Evolutionary conservation across 805 yeast species (phyloP).

Genomic region (Monosporozyma yasuniensis): DNA sequence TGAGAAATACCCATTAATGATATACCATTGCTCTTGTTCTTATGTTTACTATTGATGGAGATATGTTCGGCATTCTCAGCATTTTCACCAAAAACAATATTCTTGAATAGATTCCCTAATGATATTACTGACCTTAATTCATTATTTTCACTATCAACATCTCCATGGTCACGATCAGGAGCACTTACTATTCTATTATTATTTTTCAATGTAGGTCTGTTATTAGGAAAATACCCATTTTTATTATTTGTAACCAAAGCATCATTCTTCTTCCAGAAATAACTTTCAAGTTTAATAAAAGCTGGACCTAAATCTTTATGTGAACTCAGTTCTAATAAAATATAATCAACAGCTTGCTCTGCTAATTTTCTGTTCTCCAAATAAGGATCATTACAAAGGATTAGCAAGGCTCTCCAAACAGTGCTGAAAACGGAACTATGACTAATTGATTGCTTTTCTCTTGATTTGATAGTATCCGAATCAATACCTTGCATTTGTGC

Average conservation of each 20-base stretch:
- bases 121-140: constrained; percentile 11
- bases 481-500: constrained; percentile 41
- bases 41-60: constrained; percentile 19
- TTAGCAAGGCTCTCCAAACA: constrained; percentile 76
- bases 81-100: constrained; percentile 20
- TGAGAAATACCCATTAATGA: constrained; percentile 24
- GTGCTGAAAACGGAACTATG: constrained; percentile 81
- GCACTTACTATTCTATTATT: neutral
- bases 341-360: constrained; percentile 63
- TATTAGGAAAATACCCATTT: neutral
- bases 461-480: constrained; percentile 14
- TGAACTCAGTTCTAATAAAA: constrained; percentile 45
- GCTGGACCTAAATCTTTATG: constrained; percentile 53
- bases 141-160: constrained; percentile 1
- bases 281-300: constrained; percentile 57
- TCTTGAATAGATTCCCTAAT: constrained; percentile 23
- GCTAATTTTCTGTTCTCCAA: constrained; percentile 68
- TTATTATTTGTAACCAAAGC: constrained; percentile 9
- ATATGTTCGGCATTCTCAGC: constrained; percentile 4
- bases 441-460: constrained; percentile 59
- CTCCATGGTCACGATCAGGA: neutral
- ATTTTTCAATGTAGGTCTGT: neutral
- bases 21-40: constrained; percentile 16
- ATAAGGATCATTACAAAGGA: constrained; percentile 82
- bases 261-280: constrained; percentile 43